Base-by-base conservation (phyloP, 2,329 filamentous ascomycete genomes). In the Apiospora kogelbergensis region DNA sequence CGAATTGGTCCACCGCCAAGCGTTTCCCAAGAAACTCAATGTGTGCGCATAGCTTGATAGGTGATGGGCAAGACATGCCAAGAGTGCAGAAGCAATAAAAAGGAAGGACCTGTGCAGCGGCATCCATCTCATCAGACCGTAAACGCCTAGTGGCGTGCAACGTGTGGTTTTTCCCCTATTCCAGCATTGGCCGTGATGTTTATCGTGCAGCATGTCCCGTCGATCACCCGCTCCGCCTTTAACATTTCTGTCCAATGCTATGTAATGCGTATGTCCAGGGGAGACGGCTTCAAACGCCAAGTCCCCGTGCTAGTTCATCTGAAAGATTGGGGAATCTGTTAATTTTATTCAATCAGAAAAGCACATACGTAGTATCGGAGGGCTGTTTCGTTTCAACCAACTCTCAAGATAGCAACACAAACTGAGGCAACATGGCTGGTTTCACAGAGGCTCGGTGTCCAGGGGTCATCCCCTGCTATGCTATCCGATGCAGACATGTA, bases 171-270 rank as follows among this genome's bases (percentile, higher is more conserved):
- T 30, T 33, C 22, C 45, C 48, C 30, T 13, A 37, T 33, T 37
- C 30, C 20, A n/a, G 53, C 53, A 37, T 37, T 60, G 15, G 53
- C 53, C 30, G 53, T 60, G 53, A 30, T 60, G 30, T 37, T 37
- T 20, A 60, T 60, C 53, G 53, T 26, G 63, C 63, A 45, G 40
- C 24, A 45, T 45, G 63, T 37, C 30, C 33, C 22, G 63, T 65
- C 63, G 63, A 65, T 65, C 63, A 65, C 41, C 41, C 41, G 63
- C 63, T 42, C 41, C 53, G 30, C 53, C 53, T 30, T n/a, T 3
- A 37, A 30, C 33, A 30, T 60, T 60, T 60, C 30, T 33, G 53
- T 37, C 53, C 53, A 60, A 60, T 60, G 30, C 53, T 37, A 60
- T 60, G 53, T 37, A 37, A 60, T 60, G 53, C 30, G 53, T 60